Conservation (phyloP, 2,329 filamentous ascomycete species). For the Pseudonectria buxi region DNA sequence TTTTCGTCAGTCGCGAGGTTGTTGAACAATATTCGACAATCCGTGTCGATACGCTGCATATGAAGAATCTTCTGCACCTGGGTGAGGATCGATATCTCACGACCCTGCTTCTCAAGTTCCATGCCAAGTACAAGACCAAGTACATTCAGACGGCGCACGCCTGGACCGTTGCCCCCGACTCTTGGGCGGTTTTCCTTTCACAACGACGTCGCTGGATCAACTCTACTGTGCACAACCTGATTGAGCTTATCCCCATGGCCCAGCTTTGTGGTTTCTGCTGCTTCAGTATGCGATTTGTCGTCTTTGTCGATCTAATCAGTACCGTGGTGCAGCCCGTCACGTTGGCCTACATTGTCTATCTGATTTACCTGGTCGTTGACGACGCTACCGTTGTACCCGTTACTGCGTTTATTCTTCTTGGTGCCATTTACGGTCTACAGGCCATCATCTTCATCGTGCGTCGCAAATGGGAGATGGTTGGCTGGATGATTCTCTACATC, state of each 20-base stretch:
- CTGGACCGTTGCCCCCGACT: slow-evolving; percentile 95
- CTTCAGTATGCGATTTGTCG: slow-evolving; percentile 98
- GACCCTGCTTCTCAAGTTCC: slow-evolving; percentile 85
- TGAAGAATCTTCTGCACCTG: slow-evolving; percentile 95
- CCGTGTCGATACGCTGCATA: slow-evolving; percentile 94
- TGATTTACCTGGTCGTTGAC: slow-evolving; percentile 66
- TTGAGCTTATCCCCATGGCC: slow-evolving; percentile 86
- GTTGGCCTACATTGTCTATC: slow-evolving; percentile 80
- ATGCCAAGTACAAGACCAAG: slow-evolving; percentile 96
- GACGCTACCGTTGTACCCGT: slow-evolving; percentile 64
- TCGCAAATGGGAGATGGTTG: slow-evolving; percentile 99
- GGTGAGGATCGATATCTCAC: slow-evolving; percentile 98
- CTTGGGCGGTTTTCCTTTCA: slow-evolving; percentile 89
- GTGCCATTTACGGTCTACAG: slow-evolving; percentile 94
- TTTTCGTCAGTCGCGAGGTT: slow-evolving; percentile 91
- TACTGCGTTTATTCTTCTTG: slow-evolving; percentile 84
- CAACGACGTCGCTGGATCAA: slow-evolving; percentile 99
- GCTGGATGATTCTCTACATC: slow-evolving; percentile 97
- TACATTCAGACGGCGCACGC: slow-evolving; percentile 88
- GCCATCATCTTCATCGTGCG: slow-evolving; percentile 94
- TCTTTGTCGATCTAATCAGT: slow-evolving; percentile 87
- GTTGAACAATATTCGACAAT: slow-evolving; percentile 85
- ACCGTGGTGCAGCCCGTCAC: slow-evolving; percentile 90
- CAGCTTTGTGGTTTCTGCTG: slow-evolving; percentile 99
- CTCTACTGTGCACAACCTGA: slow-evolving; percentile 95